A percentile compares a stretch with the other conserved stretches of the same genome.
phyloP scores from a whole-genome alignment of 306 rosid genomes.

The Prunus dulcis region DNA sequence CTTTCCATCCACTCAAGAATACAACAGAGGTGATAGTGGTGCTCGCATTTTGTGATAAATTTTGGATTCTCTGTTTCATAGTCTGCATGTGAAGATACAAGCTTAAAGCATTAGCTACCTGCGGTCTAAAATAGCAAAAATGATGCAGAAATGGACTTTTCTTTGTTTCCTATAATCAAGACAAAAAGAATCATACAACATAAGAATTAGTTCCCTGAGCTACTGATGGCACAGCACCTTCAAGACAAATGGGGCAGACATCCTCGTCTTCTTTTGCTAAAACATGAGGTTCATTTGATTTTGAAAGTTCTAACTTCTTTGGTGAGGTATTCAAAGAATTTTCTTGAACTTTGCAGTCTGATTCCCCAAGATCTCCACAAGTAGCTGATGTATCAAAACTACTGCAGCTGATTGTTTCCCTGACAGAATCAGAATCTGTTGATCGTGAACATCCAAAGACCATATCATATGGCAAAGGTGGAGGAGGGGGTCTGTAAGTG shows the following conservation, averaged over 20 bases:
- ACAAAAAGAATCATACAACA: conserved; percentile 5
- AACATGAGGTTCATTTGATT: conserved; percentile 33
- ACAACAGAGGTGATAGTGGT: conserved; percentile 77
- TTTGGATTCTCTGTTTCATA: conserved; percentile 63
- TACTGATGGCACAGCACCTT: conserved; percentile 41
- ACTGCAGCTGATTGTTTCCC: conserved; percentile 47
- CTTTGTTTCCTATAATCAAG: not conserved
- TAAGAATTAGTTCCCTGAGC: conserved; percentile 10
- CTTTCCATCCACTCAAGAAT: conserved; percentile 83
- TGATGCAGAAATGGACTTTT: not conserved
- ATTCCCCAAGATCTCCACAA: conserved; percentile 53
- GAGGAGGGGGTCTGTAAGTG: conserved; percentile 77
- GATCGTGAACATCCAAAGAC: conserved; percentile 51
- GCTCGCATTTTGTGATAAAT: conserved; percentile 53
- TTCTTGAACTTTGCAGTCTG: conserved; percentile 45
- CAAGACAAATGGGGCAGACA: conserved; percentile 85
- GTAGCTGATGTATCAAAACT: conserved; percentile 51
- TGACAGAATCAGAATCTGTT: conserved; percentile 49
- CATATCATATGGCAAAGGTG: conserved; percentile 70
- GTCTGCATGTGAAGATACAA: conserved; percentile 39
- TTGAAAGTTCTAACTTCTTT: conserved; percentile 38
- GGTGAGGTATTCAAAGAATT: conserved; percentile 40
- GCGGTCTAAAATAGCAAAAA: not conserved
- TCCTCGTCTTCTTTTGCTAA: conserved; percentile 64
- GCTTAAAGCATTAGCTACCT: conserved; percentile 1